Conservation (phyloP, 2,329 filamentous ascomycete species). For the Triangularia setosa region DNA sequence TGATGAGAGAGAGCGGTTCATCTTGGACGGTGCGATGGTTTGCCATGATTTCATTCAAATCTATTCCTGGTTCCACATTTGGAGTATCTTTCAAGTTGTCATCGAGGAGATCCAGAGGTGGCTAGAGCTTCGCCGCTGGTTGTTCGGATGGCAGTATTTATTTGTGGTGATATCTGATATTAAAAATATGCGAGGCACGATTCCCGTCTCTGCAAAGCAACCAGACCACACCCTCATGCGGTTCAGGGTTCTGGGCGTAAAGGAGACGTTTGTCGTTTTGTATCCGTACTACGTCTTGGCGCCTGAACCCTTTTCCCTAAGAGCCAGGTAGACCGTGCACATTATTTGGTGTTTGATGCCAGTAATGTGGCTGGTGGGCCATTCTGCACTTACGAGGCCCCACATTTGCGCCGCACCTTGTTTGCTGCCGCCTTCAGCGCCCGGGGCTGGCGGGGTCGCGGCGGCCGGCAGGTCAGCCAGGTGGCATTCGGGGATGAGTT, state of each 20-base stretch:
- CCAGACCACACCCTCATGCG: background rate
- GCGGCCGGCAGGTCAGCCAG: background rate
- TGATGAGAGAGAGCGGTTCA: background rate
- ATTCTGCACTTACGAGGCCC: background rate
- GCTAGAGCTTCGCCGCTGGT: background rate
- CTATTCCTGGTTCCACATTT: background rate
- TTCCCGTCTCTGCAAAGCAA: background rate
- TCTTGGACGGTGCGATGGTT: background rate
- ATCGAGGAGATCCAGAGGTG: too few relatives aligned
- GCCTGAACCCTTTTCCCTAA: background rate
- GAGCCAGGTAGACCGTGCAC: background rate
- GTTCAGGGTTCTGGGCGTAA: background rate
- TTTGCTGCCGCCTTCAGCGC: background rate
- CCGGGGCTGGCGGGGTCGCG: background rate
- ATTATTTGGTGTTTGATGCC: background rate
- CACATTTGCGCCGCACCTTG: background rate
- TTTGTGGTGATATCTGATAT: background rate
- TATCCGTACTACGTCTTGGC: background rate
- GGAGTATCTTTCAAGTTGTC: too few relatives aligned
- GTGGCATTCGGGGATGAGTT: background rate
- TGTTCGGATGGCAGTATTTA: background rate
- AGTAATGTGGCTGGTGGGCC: background rate
- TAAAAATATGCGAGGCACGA: background rate
- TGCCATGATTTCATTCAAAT: background rate
- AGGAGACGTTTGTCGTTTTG: background rate